Base-by-base conservation (phyloP, 208 protist genomes). In the Lotmaria passim region DNA sequence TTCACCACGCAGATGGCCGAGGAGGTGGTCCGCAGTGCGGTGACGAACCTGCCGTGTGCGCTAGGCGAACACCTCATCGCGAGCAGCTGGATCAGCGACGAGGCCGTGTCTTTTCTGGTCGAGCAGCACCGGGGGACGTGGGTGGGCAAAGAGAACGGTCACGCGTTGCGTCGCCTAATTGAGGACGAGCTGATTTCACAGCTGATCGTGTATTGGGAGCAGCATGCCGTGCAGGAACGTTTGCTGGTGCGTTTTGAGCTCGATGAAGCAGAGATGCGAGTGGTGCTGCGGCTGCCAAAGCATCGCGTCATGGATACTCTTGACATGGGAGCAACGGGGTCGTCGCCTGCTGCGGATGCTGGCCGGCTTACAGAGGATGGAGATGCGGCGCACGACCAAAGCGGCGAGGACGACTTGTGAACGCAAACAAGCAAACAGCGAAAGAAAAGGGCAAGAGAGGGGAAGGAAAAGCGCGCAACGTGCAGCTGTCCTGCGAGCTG, bases 91-190 rank as follows among this genome's bases (percentile, higher is more conserved):
- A 92, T 94, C 43, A 81, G 84, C 19, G 79, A 85, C 23, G 58
- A 80, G 12, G 86, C 89, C 10, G 84, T 86, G 4, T 8, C 68
- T 10, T 91, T 91, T 46, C 53, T 92, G 26, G 83, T 91, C 23
- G 73, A 87, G 44, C 70, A 75, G 36, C 59, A 89, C 36, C 68
- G 70, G 7, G 15, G 24, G 38, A 47, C 67, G 52, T 93, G 88
- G 88, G 64, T 79, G 50, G 82, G 81, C 0, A 79, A 68, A 12
- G 89, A 91, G 53, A 91, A 94, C 69, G 89, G 85, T 0, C 89
- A 90, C 55, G 83, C 87, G 1, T 59, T 93, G 53, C 77, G 79
- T 21, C 78, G 83, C 8, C 53, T 79, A 8, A 68, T 91, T 34
- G 78, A 91, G 68, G 84, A 90, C 52, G 83, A 81, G 56, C 72